A percentile compares a stretch with the other conserved stretches of the same genome.
These are phyloP conservation scores for Elaeis oleifera DNA, from an alignment of 202 grass and related monocot genomes.

Conservation along the genomic window DNA sequence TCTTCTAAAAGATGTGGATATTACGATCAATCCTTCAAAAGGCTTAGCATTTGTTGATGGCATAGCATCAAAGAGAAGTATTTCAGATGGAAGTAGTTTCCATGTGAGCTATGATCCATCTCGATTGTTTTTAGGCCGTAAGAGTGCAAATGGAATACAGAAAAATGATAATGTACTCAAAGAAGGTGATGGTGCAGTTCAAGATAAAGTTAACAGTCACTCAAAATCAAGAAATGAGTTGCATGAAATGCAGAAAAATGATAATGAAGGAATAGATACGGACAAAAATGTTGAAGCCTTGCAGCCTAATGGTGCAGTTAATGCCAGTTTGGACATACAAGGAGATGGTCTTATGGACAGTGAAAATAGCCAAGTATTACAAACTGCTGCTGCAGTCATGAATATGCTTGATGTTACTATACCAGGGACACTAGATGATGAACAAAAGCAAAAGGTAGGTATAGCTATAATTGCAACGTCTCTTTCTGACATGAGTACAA, in stretches of 20 bases:
- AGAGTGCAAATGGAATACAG: conserved; percentile 7
- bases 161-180: not conserved
- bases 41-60: conserved; percentile 48
- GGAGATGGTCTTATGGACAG: not conserved
- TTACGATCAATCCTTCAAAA: conserved; percentile 81
- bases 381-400: conserved; percentile 71
- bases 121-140: conserved; percentile 34
- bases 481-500: not conserved
- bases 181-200: conserved; percentile 25
- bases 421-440: conserved; percentile 69
- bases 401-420: conserved; percentile 93
- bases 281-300: conserved; percentile 23
- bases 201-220: conserved; percentile 27
- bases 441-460: conserved; percentile 93
- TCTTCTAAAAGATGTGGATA: conserved; percentile 82
- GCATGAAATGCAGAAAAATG: not conserved
- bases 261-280: conserved; percentile 22
- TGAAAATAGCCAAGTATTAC: conserved; percentile 57
- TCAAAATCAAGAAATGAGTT: conserved; percentile 18
- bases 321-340: conserved; percentile 1
- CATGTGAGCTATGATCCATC: conserved; percentile 22
- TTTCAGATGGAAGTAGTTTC: conserved; percentile 26
- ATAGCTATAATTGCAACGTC: not conserved
- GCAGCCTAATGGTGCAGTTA: conserved; percentile 35
- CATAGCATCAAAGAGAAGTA: conserved; percentile 9